phyloP scores from a whole-genome alignment of 495 filamentous ascomycete species.

The Aspergillus mulundensis region DNA sequence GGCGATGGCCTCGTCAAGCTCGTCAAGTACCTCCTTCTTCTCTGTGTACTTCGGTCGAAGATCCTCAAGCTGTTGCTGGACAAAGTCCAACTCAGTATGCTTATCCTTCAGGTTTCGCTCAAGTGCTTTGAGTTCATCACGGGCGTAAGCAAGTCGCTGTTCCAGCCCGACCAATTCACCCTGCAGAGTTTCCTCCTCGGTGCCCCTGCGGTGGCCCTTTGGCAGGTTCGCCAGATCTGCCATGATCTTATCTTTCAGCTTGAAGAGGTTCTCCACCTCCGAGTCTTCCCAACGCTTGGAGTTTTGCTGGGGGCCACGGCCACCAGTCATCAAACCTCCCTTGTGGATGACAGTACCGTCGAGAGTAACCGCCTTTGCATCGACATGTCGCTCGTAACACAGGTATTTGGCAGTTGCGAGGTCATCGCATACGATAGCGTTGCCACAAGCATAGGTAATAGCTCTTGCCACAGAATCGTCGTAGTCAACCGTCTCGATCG shows the following conservation, averaged over 20 bases:
- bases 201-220: constrained; percentile 63
- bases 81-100: constrained; percentile 72
- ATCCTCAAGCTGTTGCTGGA: constrained; percentile 65
- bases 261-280: constrained; percentile 76
- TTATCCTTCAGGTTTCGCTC: constrained; percentile 85
- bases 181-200: constrained; percentile 75
- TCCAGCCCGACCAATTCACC: constrained; percentile 81
- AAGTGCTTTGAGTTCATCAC: constrained; percentile 73
- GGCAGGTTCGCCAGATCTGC: constrained; percentile 73
- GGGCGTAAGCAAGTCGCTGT: constrained; percentile 63
- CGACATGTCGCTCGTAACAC: constrained; percentile 77
- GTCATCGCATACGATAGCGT: constrained; percentile 92
- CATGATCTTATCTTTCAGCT: constrained; percentile 64
- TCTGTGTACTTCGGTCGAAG: constrained; percentile 74
- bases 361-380: constrained; percentile 89
- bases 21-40: constrained; percentile 61
- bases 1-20: constrained; percentile 60
- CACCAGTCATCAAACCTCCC: constrained; percentile 96
- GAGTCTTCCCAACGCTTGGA: constrained; percentile 85
- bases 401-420: constrained; percentile 80
- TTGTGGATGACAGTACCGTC: constrained; percentile 95
- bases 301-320: constrained; percentile 67
- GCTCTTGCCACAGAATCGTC: constrained; percentile 82
- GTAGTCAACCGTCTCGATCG: constrained; percentile 95
- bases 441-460: constrained; percentile 90